Base-by-base conservation (phyloP, 2,329 filamentous ascomycete genomes). In the Xylaria hypoxylon region DNA sequence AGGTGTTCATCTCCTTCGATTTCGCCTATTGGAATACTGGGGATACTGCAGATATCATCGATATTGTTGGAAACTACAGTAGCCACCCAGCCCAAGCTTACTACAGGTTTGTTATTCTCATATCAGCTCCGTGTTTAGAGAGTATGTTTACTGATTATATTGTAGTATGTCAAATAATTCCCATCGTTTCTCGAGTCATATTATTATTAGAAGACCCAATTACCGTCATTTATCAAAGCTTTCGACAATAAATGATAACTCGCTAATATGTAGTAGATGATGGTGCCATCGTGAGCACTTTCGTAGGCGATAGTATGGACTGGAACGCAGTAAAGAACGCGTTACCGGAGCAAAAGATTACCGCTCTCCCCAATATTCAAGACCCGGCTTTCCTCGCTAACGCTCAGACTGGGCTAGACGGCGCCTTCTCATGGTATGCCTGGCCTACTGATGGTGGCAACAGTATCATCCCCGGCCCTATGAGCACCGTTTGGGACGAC, bases 1-100 rank as follows among this genome's bases (percentile, higher is more conserved):
- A 59, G n/a, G 19, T 68, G 40, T 68, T 65, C 28, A 61, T 65
- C 33, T 68, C 62, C 42, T 65, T 68, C n/a, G 65, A 65, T 51
- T 68, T 68, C 26, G 61, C 65, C n/a, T 67, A 61, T 7, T 67
- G 65, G 65, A 15, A n/a, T 2, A 56, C 50, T 6, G 65, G 50
- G n/a, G 65, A 67, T 52, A 64, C 65, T 2, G 42, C 45, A 1
- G 15, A 19, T 15, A 67, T 67, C 42, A 64, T 22, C 10, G 33
- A 45, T 5, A 59, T 67, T 17, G 61, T 67, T 48, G 56, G 62
- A 11, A 68, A 64, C 65, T 65, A 68, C 3, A 64, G 65, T 22
- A 48, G 55, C 19, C 53, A 60, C 24, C 53, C 65, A 28, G 65
- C 65, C 5, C 65, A 67, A 42, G 65, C 65, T 50, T 40, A 35